Evolutionary conservation across 169 alveolate genomes (phyloP).

Genomic region (Plasmodium blacklocki): DNA sequence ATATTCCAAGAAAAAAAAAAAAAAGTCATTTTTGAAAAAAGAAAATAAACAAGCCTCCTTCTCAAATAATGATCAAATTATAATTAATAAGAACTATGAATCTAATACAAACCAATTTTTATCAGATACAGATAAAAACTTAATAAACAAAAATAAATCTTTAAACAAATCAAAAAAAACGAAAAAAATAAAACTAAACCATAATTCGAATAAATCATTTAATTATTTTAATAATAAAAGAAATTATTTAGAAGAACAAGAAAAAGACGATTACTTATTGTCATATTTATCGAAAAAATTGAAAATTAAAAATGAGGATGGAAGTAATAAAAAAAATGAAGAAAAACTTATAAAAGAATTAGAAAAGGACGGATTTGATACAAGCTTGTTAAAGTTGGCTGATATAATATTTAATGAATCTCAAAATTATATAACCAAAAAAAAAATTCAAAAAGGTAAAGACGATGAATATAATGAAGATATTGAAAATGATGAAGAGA

Average conservation of each 20-base stretch:
- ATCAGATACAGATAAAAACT: constrained; percentile 9
- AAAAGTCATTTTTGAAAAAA: neutral
- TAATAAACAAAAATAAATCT: neutral
- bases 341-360: constrained; percentile 69
- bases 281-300: constrained; percentile 75
- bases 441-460: constrained; percentile 9
- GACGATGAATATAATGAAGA: constrained; percentile 3
- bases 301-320: constrained; percentile 24
- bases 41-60: neutral
- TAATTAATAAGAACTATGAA: neutral
- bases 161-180: constrained; percentile 21
- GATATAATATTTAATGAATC: constrained; percentile 61
- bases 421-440: constrained; percentile 31
- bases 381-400: constrained; percentile 57
- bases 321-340: constrained; percentile 58
- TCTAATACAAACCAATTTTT: constrained; percentile 6
- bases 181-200: neutral
- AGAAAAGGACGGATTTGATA: constrained; percentile 71
- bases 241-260: constrained; percentile 65
- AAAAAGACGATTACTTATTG: constrained; percentile 78
- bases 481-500: neutral
- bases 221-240: neutral
- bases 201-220: no score
- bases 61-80: no score
- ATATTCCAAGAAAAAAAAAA: constrained; percentile 74